These are phyloP conservation scores for Penicillium sp. DNA, from an alignment of 2,329 filamentous ascomycete species.

Conservation along the genomic window DNA sequence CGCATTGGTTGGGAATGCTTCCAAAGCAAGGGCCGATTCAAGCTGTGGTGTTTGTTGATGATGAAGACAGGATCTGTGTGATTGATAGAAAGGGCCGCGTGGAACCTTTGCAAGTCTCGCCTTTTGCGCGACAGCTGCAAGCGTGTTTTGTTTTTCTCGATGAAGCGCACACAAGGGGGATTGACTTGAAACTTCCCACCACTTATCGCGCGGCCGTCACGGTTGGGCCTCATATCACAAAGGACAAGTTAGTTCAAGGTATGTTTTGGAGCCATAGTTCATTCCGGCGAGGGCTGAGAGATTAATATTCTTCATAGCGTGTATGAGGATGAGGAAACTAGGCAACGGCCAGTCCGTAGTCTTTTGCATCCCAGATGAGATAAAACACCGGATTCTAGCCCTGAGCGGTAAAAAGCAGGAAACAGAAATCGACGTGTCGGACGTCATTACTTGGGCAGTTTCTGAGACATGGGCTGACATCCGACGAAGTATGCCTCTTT, in stretches of 20 bases:
- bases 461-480: slow-evolving; percentile 60
- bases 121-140: slow-evolving; percentile 61
- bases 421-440: slow-evolving; percentile 50
- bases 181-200: slow-evolving; percentile 65
- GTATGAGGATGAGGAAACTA: slow-evolving; percentile 73
- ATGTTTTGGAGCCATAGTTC: slow-evolving; percentile 25
- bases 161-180: slow-evolving; percentile 68
- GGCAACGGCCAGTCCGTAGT: slow-evolving; percentile 69
- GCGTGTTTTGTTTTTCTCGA: slow-evolving; percentile 71
- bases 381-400: slow-evolving; percentile 57
- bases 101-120: slow-evolving; percentile 58
- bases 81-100: slow-evolving; percentile 32
- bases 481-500: slow-evolving; percentile 47
- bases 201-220: slow-evolving; percentile 70
- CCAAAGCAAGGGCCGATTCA: slow-evolving; percentile 34
- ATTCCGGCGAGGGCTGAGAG: background rate
- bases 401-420: slow-evolving; percentile 18
- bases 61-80: slow-evolving; percentile 36
- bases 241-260: slow-evolving; percentile 73
- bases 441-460: slow-evolving; percentile 67
- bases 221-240: slow-evolving; percentile 67
- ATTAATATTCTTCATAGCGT: slow-evolving; percentile 49
- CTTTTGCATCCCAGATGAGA: slow-evolving; percentile 65
- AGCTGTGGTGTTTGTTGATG: slow-evolving; percentile 62
- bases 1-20: slow-evolving; percentile 55